Evolutionary conservation across 345 rosid species (phyloP), one percentile per base, ranked within the genome.

Genomic region (Raphanus sativus): DNA sequence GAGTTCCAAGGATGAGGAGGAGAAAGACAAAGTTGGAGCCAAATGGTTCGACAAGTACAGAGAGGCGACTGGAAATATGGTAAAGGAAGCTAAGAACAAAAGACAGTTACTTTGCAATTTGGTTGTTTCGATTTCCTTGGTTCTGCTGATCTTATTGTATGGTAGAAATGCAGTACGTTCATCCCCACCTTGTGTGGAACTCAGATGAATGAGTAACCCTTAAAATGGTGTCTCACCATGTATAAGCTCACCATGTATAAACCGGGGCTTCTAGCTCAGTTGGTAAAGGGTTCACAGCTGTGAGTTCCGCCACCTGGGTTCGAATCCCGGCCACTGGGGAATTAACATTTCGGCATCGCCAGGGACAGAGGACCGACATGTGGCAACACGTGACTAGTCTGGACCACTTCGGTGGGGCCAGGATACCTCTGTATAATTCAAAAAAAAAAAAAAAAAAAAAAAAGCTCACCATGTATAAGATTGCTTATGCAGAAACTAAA

Each of bases 21-120:
- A 80, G 45, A 75, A 80, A 42, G 68, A 69, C 62, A 80, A 68
- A 69, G 67, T 62, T 54, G 79, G 82, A 30, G 76, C 67, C 40
- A 34, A 34, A 45, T 75, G 83, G 76, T 80, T 75, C 1, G 73
- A 56, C 63, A 75, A 80, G 62, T 80, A 80, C 65, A 75, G 65
- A 75, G 73, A 75, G 59, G 83, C 79, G 55, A 70, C 79, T 38
- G 70, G 79, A 63, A 75, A 74, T 64, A 48, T 70, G 80, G 83
- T 80, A 9, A 75, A 45, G 76, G 83, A 75, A 64, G 76, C 76
- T 42, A 80, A 80, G 76, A 75, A 65, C 76, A 80, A 80, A 75
- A 65, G 64, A 25, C 55, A 75, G 28, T 55, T 75, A 74, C 9
- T 80, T 65, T 74, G 82, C 78, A 80, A 75, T 70, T 58, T 80